Percentiles rank a stretch among this genome's conserved stretches.
Evolutionary conservation across 305 asterid genomes (phyloP).

Genomic region (Fraxinus dipetala): DNA sequence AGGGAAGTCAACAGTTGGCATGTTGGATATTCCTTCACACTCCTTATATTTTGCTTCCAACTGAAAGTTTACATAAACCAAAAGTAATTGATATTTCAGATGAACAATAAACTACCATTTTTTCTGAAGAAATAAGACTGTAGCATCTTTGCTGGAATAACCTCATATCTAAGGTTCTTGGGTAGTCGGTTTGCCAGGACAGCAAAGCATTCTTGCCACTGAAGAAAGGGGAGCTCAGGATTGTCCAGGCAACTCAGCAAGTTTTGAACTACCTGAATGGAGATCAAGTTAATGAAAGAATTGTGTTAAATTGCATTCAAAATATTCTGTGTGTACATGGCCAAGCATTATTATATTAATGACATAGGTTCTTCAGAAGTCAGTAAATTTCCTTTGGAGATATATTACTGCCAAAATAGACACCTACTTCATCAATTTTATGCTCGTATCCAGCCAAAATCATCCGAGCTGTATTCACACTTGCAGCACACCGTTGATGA

Average conservation of each 20-base stretch:
- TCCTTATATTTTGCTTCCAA: conserved; percentile 78
- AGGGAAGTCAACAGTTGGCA: conserved; percentile 82
- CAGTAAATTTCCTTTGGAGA: background rate
- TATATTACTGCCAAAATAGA: conserved; percentile 27
- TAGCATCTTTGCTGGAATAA: conserved; percentile 24
- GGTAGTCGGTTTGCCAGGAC: conserved; percentile 91
- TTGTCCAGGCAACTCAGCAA: conserved; percentile 94
- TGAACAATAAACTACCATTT: conserved; percentile 6
- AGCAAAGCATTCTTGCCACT: conserved; percentile 99
- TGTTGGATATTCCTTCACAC: conserved; percentile 56
- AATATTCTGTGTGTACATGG: conserved; percentile 10
- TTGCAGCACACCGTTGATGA: conserved; percentile 97
- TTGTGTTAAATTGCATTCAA: background rate
- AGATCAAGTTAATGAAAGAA: conserved; percentile 21
- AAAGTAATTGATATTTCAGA: background rate
- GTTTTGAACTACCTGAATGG: conserved; percentile 80
- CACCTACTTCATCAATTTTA: conserved; percentile 74
- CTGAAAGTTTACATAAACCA: conserved; percentile 39
- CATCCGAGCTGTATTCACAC: conserved; percentile 88
- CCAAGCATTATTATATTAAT: conserved; percentile 3
- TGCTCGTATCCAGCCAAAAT: conserved; percentile 99
- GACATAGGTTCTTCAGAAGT: background rate
- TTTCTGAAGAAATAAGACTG: background rate
- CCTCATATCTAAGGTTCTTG: conserved; percentile 81
- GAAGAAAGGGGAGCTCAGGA: conserved; percentile 98